Conservation (phyloP, 2,329 filamentous ascomycete genomes). For the Cryphonectria nitschkei region DNA sequence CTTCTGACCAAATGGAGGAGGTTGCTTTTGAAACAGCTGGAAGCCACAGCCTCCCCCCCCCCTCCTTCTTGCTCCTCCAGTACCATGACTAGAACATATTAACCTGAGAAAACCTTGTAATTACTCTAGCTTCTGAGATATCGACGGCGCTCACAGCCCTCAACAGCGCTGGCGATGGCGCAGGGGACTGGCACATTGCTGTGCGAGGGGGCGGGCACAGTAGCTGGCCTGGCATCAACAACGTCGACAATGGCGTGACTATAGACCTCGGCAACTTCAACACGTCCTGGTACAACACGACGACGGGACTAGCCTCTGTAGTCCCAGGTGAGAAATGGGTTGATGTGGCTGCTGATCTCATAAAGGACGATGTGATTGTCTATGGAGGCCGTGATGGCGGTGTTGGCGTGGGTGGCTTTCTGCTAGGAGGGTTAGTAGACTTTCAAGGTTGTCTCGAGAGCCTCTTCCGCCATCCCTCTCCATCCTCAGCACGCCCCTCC, state of each 20-base stretch:
- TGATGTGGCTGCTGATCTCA: conserved; percentile 7
- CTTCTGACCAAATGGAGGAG: neutral
- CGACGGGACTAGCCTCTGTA: conserved; percentile 24
- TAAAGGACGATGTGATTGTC: conserved; percentile 9
- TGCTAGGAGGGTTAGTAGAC: conserved; percentile 9
- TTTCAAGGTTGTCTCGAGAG: neutral
- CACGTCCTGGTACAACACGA: conserved; percentile 24
- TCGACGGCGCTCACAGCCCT: conserved; percentile 30
- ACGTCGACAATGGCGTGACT: conserved; percentile 46
- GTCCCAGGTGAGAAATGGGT: conserved; percentile 14
- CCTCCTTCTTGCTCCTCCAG: neutral
- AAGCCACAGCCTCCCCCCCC: neutral
- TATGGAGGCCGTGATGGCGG: conserved; percentile 18
- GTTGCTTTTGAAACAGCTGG: neutral
- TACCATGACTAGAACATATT: neutral
- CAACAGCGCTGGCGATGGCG: conserved; percentile 28
- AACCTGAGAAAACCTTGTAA: neutral
- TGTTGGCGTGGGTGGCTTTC: conserved; percentile 15
- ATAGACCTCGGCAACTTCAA: conserved; percentile 45
- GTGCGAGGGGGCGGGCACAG: conserved; percentile 56
- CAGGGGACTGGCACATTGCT: conserved; percentile 45
- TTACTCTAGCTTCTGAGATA: conserved; percentile 32
- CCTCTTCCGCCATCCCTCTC: neutral
- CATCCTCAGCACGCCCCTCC: neutral
- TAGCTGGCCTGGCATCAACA: conserved; percentile 46